phyloP scores from a whole-genome alignment of 768 basidiomycete species.

The Amanita molliuscula region DNA sequence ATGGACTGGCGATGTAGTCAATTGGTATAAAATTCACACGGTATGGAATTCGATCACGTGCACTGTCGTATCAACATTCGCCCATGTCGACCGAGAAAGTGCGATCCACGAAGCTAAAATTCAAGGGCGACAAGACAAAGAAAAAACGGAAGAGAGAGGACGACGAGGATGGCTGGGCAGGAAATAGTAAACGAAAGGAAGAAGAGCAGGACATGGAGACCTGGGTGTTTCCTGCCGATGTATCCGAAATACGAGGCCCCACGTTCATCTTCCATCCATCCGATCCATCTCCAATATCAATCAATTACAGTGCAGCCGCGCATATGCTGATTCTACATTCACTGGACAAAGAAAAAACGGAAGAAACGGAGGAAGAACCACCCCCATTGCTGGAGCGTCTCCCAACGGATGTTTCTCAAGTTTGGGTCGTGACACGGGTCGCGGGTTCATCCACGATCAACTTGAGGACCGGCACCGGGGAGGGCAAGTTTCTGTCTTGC shows the following conservation, averaged over 20 bases:
- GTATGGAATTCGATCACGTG: conserved; percentile 21
- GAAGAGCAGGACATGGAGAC: conserved; percentile 63
- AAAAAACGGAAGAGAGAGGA: conserved; percentile 72
- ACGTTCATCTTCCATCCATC: conserved; percentile 80
- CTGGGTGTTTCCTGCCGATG: conserved; percentile 69
- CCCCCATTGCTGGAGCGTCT: conserved; percentile 48
- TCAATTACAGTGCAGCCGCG: conserved; percentile 73
- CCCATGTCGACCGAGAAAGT: conserved; percentile 33
- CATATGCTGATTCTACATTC: conserved; percentile 57
- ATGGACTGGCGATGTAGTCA: conserved; percentile 15
- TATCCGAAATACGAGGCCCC: conserved; percentile 76
- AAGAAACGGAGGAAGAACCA: conserved; percentile 34
- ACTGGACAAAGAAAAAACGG: conserved; percentile 45
- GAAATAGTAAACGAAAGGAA: conserved; percentile 37
- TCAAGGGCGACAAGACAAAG: conserved; percentile 80
- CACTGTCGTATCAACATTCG: background rate
- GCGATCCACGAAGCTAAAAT: conserved; percentile 70
- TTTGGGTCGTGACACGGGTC: conserved; percentile 85
- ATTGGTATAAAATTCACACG: conserved; percentile 25
- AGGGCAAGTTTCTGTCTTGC: conserved; percentile 85
- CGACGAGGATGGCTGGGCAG: conserved; percentile 31
- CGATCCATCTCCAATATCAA: conserved; percentile 63
- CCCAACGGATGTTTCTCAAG: conserved; percentile 78
- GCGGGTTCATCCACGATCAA: conserved; percentile 81
- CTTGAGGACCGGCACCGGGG: conserved; percentile 76